Percentiles rank a stretch among this genome's conserved stretches.
Evolutionary conservation across 768 basidiomycete species (phyloP).

Genomic region (Arthromyces matolae): DNA sequence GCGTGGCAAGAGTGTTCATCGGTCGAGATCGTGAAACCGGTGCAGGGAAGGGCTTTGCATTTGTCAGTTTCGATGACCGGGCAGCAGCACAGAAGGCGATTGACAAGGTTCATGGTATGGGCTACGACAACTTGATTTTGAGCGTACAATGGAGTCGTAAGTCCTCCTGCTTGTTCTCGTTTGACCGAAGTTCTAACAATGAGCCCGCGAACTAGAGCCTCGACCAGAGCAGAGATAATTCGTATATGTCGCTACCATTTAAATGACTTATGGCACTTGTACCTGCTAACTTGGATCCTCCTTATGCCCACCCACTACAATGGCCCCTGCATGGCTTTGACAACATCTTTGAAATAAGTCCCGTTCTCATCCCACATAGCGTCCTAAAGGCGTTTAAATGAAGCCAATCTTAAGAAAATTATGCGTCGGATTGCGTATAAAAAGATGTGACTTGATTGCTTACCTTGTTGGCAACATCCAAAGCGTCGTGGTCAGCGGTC

Average conservation of each 20-base stretch:
- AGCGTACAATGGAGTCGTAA: conserved; percentile 62
- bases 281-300: no score
- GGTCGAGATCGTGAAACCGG: conserved; percentile 94
- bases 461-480: conserved; percentile 99
- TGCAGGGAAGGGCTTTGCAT: conserved; percentile 93
- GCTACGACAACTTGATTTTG: conserved; percentile 88
- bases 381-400: conserved; percentile 53
- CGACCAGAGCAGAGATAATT: conserved; percentile 25
- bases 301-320: no score
- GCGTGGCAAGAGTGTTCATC: conserved; percentile 87
- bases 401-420: conserved; percentile 76
- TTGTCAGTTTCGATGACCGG: conserved; percentile 90
- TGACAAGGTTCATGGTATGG: conserved; percentile 87
- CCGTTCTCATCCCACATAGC: conserved; percentile 7
- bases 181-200: not conserved
- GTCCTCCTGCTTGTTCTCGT: conserved; percentile 20
- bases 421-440: not conserved
- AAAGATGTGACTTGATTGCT: conserved; percentile 9
- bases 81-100: conserved; percentile 81
- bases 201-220: conserved; percentile 23
- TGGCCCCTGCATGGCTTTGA: no score
- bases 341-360: no score
- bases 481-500: conserved; percentile 91
- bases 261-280: no score
- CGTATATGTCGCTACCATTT: no score